Evolutionary conservation across 2,329 filamentous ascomycete genomes (phyloP), one percentile per base, ranked within the genome.

Genomic region (Fusarium lyarnte): DNA sequence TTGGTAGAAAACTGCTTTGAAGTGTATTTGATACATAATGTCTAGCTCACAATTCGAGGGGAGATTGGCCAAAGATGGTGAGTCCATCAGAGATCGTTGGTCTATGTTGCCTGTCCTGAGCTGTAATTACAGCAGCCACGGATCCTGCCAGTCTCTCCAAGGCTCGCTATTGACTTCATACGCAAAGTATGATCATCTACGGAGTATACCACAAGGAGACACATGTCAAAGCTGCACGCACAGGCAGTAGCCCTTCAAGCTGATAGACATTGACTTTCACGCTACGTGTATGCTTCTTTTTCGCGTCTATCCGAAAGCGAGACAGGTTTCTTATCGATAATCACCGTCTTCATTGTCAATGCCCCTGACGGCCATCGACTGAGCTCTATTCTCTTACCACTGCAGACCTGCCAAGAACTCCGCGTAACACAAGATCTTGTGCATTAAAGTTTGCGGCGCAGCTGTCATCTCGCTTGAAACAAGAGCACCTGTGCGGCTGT

Each of bases 381-480:
- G 8, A 8, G 12, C 8, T 21, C 29, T 36, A 16, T n/a, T 14
- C 27, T 45, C 27, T 63, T 16, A 42, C 11, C 21, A 19, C 23
- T 35, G 8, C 8, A 51, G 5, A 21, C n/a, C 25, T 25, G n/a
- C 35, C 60, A 57, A 65, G 36, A 29, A 33, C 29, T 29, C 29
- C 25, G 43, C 39, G 45, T 42, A 47, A 58, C 27, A 16, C 35
- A 41, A 41, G 33, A 63, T 63, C 38, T 51, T 19, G 36, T 63
- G 25, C 49, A 53, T 52, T 38, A 45, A 13, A 63, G 35, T 45
- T 41, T 38, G 35, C 49, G 35, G 43, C 54, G 64, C 65, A 69
- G 58, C 51, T 69, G 45, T 47, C 51, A 64, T 57, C 64, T 69
- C 66, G 65, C 64, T 64, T 69, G 64, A 69, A 63, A 64, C 65